Evolutionary conservation across 176 grass and related monocot species (phyloP), one percentile per base, ranked within the genome.

Genomic region (Canna indica): DNA sequence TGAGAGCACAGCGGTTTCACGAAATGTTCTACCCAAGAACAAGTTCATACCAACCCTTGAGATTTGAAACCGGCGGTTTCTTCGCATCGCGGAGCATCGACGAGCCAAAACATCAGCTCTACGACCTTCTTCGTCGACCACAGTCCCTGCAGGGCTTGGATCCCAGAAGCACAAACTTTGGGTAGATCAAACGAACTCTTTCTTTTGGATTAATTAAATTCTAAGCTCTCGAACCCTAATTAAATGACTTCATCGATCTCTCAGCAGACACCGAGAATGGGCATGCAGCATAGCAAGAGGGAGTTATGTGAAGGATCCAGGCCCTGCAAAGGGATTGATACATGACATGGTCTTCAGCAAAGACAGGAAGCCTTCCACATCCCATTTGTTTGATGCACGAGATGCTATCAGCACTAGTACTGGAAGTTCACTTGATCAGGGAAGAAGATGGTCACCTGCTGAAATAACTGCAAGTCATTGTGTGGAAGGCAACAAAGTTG

Each of bases 1-100:
- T 85, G 83, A 85, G 84, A 83, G 89, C 77, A 5, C 81, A 91
- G 75, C 75, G 81, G 27, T 83, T 87, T 35, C 84, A 85, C 16
- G 84, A 85, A 73, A 87, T 90, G 82, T 76, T 93, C 66, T 82
- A 90, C 39, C 86, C 82, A 34, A 79, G 89, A 90, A 60, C 86
- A 29, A 84, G 67, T 58, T 67, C 84, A 9, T 9, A 44, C 28
- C 53, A 73, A 6, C 72, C 82, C 48, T 77, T 77, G 22, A 75
- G 47, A 70, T 22, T 57, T 25, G 88, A 77, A 3, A 75, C 68
- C 14, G 81, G 81, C 1, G 60, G 86, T n/a, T 83, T 96, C 17
- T 68, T 79, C 22, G 33, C 76, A 4, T 76, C 83, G 13, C 83
- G 63, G 67, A 24, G 77, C 69, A 46, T 83, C 38, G 75, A 50